Conservation (phyloP, 306 rosid species). For the Vigna mungo region DNA sequence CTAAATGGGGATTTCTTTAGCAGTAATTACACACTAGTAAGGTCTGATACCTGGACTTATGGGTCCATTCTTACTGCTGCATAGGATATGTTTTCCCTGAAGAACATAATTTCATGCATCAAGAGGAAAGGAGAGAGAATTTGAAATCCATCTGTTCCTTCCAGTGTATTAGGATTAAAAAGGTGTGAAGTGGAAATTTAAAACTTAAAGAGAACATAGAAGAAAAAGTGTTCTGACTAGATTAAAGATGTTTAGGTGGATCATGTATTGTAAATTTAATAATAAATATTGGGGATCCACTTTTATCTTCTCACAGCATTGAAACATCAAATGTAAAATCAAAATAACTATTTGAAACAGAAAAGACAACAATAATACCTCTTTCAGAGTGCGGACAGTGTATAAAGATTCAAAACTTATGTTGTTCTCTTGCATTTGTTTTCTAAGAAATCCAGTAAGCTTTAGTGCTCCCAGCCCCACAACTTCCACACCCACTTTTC, state of each 20-base stretch:
- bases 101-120: no score
- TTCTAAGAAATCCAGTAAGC: slow-evolving; percentile 75
- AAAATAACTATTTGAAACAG: slow-evolving; percentile 18
- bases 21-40: no score
- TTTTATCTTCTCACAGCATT: slow-evolving; percentile 28
- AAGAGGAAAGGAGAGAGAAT: neutral
- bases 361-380: slow-evolving; percentile 57
- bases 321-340: slow-evolving; percentile 22
- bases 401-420: slow-evolving; percentile 69
- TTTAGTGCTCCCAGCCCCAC: slow-evolving; percentile 85
- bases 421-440: slow-evolving; percentile 71
- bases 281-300: slow-evolving; percentile 16
- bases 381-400: slow-evolving; percentile 84
- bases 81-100: no score
- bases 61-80: no score
- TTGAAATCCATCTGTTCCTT: neutral
- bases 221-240: slow-evolving; percentile 21
- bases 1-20: no score
- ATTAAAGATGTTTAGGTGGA: slow-evolving; percentile 2
- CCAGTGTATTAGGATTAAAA: neutral
- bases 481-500: slow-evolving; percentile 86
- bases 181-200: slow-evolving; percentile 3
- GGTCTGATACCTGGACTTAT: no score
- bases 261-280: slow-evolving; percentile 1
- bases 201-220: neutral